Evolutionary conservation across 208 protist species (phyloP).

Genomic region (Leishmania tarentolae): DNA sequence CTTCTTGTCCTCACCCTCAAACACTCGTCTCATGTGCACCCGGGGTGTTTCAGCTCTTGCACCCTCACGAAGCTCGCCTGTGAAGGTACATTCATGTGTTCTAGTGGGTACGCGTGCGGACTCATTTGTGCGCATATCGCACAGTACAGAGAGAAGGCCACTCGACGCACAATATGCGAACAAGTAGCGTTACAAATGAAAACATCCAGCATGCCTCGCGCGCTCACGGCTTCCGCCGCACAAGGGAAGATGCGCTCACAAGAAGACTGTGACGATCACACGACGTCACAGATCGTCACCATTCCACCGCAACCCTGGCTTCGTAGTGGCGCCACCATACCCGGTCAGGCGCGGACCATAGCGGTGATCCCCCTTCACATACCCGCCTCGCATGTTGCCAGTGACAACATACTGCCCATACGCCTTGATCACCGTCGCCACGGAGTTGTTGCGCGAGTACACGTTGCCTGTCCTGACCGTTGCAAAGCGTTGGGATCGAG

Average conservation of each 20-base stretch:
- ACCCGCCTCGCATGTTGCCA: constrained; percentile 86
- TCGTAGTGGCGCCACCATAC: constrained; percentile 80
- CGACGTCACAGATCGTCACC: constrained; percentile 69
- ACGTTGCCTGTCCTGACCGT: constrained; percentile 75
- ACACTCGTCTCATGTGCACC: background rate
- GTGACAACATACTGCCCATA: constrained; percentile 84
- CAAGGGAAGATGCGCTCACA: background rate
- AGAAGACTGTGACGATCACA: background rate
- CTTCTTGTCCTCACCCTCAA: background rate
- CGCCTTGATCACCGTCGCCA: constrained; percentile 59
- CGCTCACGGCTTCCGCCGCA: background rate
- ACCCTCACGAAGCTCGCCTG: background rate
- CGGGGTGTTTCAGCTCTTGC: background rate
- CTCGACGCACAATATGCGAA: background rate
- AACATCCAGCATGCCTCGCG: background rate
- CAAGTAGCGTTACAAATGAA: background rate
- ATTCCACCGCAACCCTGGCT: constrained; percentile 85
- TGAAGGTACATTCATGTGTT: background rate
- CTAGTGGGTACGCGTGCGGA: background rate
- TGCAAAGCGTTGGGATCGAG: constrained; percentile 70
- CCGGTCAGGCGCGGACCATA: constrained; percentile 85
- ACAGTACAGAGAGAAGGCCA: background rate
- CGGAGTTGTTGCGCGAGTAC: constrained; percentile 65
- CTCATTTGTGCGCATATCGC: background rate
- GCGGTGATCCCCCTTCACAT: constrained; percentile 84